Base-by-base conservation (phyloP, 257 asterid species). In the Leptodermis oblonga region DNA sequence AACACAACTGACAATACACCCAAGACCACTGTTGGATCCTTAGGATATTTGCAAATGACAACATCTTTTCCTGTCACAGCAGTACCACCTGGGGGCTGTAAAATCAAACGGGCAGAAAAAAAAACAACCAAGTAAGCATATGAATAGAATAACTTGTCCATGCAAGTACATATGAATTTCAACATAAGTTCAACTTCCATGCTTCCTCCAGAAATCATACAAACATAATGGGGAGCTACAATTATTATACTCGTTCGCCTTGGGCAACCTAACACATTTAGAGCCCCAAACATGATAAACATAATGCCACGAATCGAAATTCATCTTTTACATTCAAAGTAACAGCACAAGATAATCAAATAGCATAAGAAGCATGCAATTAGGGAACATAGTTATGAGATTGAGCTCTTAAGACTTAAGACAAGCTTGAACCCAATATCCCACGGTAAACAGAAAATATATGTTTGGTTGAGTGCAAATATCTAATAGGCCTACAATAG, bases 21-120 rank as follows among this genome's bases (percentile, higher is more conserved):
- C 74, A 91, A 77, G 13, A 67, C 81, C 28, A 87, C 90, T 41
- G 86, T 77, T 3, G 88, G 91, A 73, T 87, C 96, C 3, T 85
- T 77, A 28, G 92, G 90, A 70, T 94, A 94, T 62, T 80, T 91
- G 92, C 99, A 94, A 20, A 85, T 83, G 18, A 85, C 82, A 4
- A 78, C 69, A 18, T 73, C 88, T 78, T 82, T 90, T 73, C 88
- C 83, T 0, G 88, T 69, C 56, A 89, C 79, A 20, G 86, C 67
- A 46, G 86, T 85, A 36, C 99, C 99, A 36, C 82, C 43, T 14
- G 92, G 75, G 48, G 97, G 96, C 97, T 91, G 89, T 74, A 82
- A 70, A 70, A 48, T 22, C 42, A 51, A 72, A 77, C 63, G 53
- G 26, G 28, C 62, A 28, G 46, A 84, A 39, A 52, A 56, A 20